Conservation (phyloP, 1,284 basidiomycete genomes). For the Ceratobasidium sp. region DNA sequence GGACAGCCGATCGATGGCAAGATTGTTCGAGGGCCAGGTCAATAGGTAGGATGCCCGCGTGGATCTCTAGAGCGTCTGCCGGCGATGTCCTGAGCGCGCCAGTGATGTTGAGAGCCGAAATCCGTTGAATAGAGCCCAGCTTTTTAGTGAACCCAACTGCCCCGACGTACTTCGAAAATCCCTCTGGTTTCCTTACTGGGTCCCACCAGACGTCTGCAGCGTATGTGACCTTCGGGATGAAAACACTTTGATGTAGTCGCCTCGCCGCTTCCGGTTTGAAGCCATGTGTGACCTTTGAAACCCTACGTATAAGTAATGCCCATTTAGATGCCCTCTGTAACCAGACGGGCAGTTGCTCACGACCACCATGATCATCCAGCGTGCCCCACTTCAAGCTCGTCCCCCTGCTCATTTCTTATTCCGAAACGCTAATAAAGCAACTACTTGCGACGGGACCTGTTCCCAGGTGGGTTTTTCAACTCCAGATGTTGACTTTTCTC, state of each 20-base stretch:
- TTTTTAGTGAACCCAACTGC: constrained; percentile 2
- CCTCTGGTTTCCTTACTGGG: not conserved
- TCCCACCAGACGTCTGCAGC: constrained; percentile 41
- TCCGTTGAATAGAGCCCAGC: constrained; percentile 8
- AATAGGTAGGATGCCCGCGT: constrained; percentile 19
- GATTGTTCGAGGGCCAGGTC: constrained; percentile 2
- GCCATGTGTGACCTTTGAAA: not conserved
- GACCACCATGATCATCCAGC: no score
- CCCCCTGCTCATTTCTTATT: no score
- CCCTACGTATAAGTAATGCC: constrained; percentile 7
- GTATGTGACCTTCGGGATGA: constrained; percentile 21
- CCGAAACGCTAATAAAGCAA: no score
- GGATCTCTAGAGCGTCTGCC: constrained; percentile 3
- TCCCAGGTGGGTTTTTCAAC: no score
- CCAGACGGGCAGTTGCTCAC: no score
- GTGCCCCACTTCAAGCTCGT: no score
- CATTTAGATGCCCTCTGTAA: not conserved
- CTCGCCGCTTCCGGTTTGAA: constrained; percentile 5
- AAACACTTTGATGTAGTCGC: constrained; percentile 9
- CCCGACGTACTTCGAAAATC: not conserved
- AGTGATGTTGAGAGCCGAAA: constrained; percentile 26
- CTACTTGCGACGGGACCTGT: no score
- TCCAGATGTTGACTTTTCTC: no score
- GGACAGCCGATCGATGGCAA: constrained; percentile 3
- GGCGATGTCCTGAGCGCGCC: constrained; percentile 19